Base-by-base conservation (phyloP, 805 yeast genomes). In the Danielozyma ontarioensis region DNA sequence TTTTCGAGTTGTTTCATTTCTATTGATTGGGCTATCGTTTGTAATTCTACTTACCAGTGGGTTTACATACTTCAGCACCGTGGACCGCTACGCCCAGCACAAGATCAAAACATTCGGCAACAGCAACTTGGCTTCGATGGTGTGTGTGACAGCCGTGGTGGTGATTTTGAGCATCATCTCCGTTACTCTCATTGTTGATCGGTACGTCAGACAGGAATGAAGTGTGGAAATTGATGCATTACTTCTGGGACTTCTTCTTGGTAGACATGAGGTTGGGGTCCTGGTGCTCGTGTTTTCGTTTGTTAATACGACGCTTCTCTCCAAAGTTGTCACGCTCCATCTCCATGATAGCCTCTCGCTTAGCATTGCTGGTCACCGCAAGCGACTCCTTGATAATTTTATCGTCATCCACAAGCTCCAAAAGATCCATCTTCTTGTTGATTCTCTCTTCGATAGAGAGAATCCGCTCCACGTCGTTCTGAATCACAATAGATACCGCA, bases 271-370 rank as follows among this genome's bases (percentile, higher is more conserved):
- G n/a, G n/a, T n/a, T n/a, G n/a, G n/a, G n/a, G n/a, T n/a, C n/a
- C n/a, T n/a, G n/a, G n/a, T n/a, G n/a, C n/a, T n/a, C n/a, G n/a
- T n/a, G n/a, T n/a, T n/a, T n/a, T n/a, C n/a, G 27, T 49, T 68
- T 73, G 43, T 77, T 76, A 27, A 63, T 72, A 47, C 65, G 70
- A 42, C 67, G 69, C 45, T 72, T 72, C 48, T 85, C 95, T 10
- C 97, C 96, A 55, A 89, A 90, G 14, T 78, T 74, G 40, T 86
- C 96, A 41, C 75, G 76, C 41, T 90, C 97, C 96, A 93, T 88
- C 25, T 85, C 96, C 84, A 90, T 77, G 34, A 83, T 55, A 3
- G 96, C 84, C 55, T 89, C 96, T 45, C 96, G 74, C 62, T 86
- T 87, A 13, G 97, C 97, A 23, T 72, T 75, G 22, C 89, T 79